phyloP scores from a whole-genome alignment of 805 yeast genomes.

The Metschnikowia noctiluminum region DNA sequence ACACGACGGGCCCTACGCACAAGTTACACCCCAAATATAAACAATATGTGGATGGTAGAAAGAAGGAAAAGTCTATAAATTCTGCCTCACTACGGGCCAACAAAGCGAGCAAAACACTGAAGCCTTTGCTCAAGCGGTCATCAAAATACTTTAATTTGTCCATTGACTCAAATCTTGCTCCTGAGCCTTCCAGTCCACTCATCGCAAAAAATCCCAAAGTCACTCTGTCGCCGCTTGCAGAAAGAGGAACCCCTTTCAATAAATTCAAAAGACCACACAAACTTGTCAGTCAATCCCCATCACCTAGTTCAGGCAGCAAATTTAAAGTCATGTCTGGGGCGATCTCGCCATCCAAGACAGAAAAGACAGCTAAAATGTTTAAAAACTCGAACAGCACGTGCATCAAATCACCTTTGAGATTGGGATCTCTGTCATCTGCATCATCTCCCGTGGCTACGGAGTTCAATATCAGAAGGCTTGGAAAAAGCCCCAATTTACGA shows the following conservation, averaged over 20 bases:
- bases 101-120: background rate
- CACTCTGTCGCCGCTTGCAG: conserved; percentile 17
- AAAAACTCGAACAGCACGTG: conserved; percentile 33
- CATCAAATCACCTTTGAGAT: conserved; percentile 29
- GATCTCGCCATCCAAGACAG: conserved; percentile 10
- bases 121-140: conserved; percentile 34
- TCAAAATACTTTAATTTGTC: conserved; percentile 41
- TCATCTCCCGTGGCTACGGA: conserved; percentile 6
- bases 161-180: conserved; percentile 28
- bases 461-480: conserved; percentile 11
- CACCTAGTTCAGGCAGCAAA: conserved; percentile 26
- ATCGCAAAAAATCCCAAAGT: conserved; percentile 5
- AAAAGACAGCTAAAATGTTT: conserved; percentile 27
- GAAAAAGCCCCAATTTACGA: conserved; percentile 15
- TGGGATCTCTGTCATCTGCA: conserved; percentile 11
- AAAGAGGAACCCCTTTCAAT: conserved; percentile 16
- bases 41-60: no score
- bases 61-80: no score
- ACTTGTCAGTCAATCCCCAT: conserved; percentile 42
- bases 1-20: no score
- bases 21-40: no score
- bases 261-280: conserved; percentile 44
- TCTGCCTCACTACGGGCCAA: no score
- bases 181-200: conserved; percentile 17
- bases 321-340: conserved; percentile 13